Evolutionary conservation across 2,329 filamentous ascomycete species (phyloP), one percentile per base, ranked within the genome.

Genomic region (Cadophora sp.): DNA sequence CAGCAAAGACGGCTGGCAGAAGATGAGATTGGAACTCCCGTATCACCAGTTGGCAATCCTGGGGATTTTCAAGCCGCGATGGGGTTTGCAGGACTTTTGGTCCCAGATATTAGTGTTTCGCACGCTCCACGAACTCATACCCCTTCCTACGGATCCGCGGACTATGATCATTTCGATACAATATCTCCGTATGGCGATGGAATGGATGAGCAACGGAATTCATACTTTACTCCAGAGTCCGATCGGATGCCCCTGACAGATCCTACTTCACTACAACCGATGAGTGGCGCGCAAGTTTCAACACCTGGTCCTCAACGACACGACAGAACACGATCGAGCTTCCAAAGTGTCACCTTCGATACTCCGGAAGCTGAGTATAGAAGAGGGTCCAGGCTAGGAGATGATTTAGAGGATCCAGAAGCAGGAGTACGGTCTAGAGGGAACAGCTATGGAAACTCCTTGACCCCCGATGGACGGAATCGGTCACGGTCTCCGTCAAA

Each of bases 171-270:
- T 62, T 74, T 72, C 58, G 70, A 73, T 62, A 68, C 65, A 2
- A 48, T 65, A 5, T 74, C 73, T 14, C 74, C 73, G 16, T 77
- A 76, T 68, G 67, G 67, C 4, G 70, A 75, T 50, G 45, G 65
- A 33, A 64, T 64, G 9, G 74, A 77, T 24, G 62, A 71, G 24
- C 67, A 72, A 41, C 62, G 70, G 41, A 43, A 63, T n/a, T 70
- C 69, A 43, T 82, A 80, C 64, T 79, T 82, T 65, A 45, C 69
- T 14, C 63, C 73, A 1, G 75, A 89, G 68, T 88, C 87, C 7
- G 88, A 90, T 74, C 81, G 81, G 48, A 81, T 85, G 16, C 88
- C 88, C 30, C 80, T 90, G 60, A 91, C 88, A 1, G 83, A 88
- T 71, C 76, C 79, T 64, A 81, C 79, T 66, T 82, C 85, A 69